A percentile compares a stretch with the other conserved stretches of the same genome.
Evolutionary conservation across 345 rosid species (phyloP).

Genomic region (Pseudoturritis turrita): DNA sequence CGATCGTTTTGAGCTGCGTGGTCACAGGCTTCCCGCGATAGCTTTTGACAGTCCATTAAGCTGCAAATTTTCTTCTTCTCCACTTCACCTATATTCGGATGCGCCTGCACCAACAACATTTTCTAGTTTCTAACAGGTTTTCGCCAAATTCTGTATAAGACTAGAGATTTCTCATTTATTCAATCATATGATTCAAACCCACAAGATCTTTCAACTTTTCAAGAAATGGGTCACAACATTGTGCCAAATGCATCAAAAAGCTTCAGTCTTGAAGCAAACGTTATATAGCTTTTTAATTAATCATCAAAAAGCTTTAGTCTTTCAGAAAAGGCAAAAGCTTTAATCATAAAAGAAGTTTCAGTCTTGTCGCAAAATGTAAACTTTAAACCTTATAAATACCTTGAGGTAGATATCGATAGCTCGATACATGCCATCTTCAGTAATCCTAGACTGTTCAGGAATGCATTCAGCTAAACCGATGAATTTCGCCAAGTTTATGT

Average conservation of each 20-base stretch:
- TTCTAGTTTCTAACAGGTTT: neutral
- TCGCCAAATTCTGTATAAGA: neutral
- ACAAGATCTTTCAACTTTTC: neutral
- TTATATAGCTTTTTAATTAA: too few relatives aligned
- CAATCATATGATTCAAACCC: neutral
- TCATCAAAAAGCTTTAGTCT: too few relatives aligned
- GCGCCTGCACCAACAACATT: constrained; percentile 46
- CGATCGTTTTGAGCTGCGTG: constrained; percentile 87
- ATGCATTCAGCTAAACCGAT: constrained; percentile 59
- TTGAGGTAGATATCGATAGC: constrained; percentile 89
- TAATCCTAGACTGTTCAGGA: constrained; percentile 62
- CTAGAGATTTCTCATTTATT: neutral
- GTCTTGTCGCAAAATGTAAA: neutral
- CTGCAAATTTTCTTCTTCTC: constrained; percentile 93
- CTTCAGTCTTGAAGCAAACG: too few relatives aligned
- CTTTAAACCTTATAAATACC: constrained; percentile 28
- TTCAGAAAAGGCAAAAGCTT: too few relatives aligned
- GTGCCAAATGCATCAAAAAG: too few relatives aligned
- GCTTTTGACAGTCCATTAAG: constrained; percentile 83
- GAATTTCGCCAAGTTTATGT: constrained; percentile 49
- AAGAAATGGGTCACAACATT: neutral
- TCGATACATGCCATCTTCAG: constrained; percentile 83
- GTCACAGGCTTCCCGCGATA: constrained; percentile 70
- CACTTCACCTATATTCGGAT: constrained; percentile 66
- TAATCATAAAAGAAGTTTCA: neutral